A percentile compares a stretch with the other conserved stretches of the same genome.
These are phyloP conservation scores for Ustilaginoidea virens DNA, from an alignment of 2,329 filamentous ascomycete genomes.

Conservation along the genomic window DNA sequence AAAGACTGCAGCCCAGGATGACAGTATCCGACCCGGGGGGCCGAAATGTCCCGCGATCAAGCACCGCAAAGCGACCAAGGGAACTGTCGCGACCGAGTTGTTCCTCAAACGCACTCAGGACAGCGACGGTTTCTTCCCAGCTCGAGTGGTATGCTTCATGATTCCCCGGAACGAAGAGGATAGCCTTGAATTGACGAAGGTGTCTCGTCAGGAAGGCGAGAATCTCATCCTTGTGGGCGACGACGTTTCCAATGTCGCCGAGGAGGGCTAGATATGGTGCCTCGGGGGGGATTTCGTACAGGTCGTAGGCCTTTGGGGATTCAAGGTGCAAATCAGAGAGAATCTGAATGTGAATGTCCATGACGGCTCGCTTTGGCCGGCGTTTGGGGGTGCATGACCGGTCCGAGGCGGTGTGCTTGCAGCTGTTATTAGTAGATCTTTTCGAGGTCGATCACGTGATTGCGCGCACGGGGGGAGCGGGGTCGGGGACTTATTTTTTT, in stretches of 20 bases:
- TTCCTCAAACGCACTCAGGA: slow-evolving; percentile 18
- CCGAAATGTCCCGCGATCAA: slow-evolving; percentile 16
- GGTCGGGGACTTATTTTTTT: too few species aligned
- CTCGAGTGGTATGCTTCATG: slow-evolving; percentile 35
- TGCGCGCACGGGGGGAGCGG: too few species aligned
- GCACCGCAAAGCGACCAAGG: slow-evolving; percentile 23
- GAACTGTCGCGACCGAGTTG: slow-evolving; percentile 9
- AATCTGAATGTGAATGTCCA: slow-evolving; percentile 14
- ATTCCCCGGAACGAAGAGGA: slow-evolving; percentile 40
- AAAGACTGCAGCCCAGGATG: slow-evolving; percentile 26
- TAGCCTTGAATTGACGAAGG: slow-evolving; percentile 28
- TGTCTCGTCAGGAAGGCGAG: slow-evolving; percentile 30
- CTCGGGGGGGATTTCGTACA: slow-evolving; percentile 28
- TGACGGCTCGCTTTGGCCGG: slow-evolving; percentile 1
- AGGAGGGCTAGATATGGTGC: slow-evolving; percentile 38
- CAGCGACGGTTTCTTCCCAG: slow-evolving; percentile 17
- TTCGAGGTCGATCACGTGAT: too few species aligned
- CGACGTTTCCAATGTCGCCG: slow-evolving; percentile 36
- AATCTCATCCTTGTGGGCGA: slow-evolving; percentile 21
- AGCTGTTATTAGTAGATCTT: too few species aligned
- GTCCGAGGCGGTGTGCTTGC: too few species aligned
- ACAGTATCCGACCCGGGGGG: slow-evolving; percentile 11
- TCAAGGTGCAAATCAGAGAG: slow-evolving; percentile 46
- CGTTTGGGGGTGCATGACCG: too few species aligned
- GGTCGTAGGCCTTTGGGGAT: slow-evolving; percentile 29